Conservation (phyloP, 148 eudicot species). For the Dianthus caryophyllus region DNA sequence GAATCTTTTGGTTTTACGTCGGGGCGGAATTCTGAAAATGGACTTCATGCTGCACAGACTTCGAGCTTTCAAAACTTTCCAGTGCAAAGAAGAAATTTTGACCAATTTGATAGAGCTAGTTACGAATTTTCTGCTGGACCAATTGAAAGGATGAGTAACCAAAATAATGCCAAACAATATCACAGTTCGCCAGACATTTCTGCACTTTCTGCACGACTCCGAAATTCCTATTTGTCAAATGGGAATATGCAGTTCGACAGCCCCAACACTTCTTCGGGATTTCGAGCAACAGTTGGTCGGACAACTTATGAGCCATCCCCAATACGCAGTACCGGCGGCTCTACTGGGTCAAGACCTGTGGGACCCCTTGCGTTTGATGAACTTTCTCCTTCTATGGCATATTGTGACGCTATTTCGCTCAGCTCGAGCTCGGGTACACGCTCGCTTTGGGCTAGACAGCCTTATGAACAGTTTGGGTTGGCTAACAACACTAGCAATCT, state of each 20-base stretch:
- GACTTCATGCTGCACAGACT: conserved; percentile 35
- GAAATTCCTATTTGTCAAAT: background rate
- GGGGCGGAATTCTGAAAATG: conserved; percentile 41
- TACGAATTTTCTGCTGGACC: conserved; percentile 34
- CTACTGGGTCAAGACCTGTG: conserved; percentile 40
- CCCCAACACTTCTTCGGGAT: conserved; percentile 32
- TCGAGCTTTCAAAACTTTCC: conserved; percentile 52
- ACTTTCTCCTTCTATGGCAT: conserved; percentile 49
- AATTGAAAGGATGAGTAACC: background rate
- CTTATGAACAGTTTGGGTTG: conserved; percentile 77
- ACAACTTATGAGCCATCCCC: conserved; percentile 34
- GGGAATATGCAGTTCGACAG: conserved; percentile 31
- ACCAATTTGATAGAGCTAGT: conserved; percentile 40
- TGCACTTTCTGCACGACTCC: conserved; percentile 20
- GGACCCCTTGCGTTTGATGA: conserved; percentile 49
- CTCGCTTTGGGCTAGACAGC: conserved; percentile 42
- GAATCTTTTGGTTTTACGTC: conserved; percentile 43
- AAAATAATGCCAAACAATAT: conserved; percentile 57
- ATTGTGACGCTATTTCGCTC: conserved; percentile 41
- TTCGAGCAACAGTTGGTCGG: conserved; percentile 36
- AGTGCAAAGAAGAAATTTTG: conserved; percentile 52
- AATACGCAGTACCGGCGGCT: too few species aligned
- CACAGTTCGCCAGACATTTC: conserved; percentile 89
- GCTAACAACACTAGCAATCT: conserved; percentile 32
- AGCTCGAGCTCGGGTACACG: conserved; percentile 2